These are phyloP conservation scores for Clonostachys byssicola DNA, from an alignment of 2,329 filamentous ascomycete genomes.

Conservation along the genomic window DNA sequence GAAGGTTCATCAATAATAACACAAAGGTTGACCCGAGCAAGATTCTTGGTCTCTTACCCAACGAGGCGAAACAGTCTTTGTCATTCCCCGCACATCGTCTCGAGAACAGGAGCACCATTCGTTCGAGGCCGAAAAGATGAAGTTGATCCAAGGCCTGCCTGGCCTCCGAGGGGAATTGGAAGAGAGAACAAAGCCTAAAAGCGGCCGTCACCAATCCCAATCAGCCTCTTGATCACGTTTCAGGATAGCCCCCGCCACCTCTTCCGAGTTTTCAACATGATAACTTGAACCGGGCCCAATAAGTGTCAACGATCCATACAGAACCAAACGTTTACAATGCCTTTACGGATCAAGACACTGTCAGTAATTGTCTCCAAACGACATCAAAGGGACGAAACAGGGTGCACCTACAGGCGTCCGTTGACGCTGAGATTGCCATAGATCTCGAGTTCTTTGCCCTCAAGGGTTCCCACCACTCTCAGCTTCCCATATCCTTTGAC, in stretches of 20 bases:
- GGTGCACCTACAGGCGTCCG: slow-evolving; percentile 33
- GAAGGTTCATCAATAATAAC: too few species aligned
- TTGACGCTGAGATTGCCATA: slow-evolving; percentile 40
- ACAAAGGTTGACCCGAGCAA: too few species aligned
- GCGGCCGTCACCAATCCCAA: slow-evolving; percentile 23
- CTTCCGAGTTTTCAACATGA: slow-evolving; percentile 33
- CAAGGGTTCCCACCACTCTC: slow-evolving; percentile 33
- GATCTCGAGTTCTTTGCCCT: slow-evolving; percentile 38
- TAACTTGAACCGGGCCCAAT: slow-evolving; percentile 39
- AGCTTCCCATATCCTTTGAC: slow-evolving; percentile 43
- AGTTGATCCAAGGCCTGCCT: too few species aligned
- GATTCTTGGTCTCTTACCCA: too few species aligned
- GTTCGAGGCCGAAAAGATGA: too few species aligned
- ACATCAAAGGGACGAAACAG: background rate
- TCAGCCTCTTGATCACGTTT: slow-evolving; percentile 33
- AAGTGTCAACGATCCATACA: slow-evolving; percentile 41
- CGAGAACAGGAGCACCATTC: too few species aligned
- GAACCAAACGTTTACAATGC: slow-evolving; percentile 35
- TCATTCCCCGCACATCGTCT: too few species aligned
- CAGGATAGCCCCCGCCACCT: slow-evolving; percentile 36
- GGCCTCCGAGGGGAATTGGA: too few species aligned
- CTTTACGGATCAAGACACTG: slow-evolving; percentile 4
- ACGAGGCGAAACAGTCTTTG: too few species aligned
- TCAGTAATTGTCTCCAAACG: background rate
- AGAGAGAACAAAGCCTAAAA: background rate